phyloP scores from a whole-genome alignment of 2,329 filamentous ascomycete species.

The Penicillium corylophilum region DNA sequence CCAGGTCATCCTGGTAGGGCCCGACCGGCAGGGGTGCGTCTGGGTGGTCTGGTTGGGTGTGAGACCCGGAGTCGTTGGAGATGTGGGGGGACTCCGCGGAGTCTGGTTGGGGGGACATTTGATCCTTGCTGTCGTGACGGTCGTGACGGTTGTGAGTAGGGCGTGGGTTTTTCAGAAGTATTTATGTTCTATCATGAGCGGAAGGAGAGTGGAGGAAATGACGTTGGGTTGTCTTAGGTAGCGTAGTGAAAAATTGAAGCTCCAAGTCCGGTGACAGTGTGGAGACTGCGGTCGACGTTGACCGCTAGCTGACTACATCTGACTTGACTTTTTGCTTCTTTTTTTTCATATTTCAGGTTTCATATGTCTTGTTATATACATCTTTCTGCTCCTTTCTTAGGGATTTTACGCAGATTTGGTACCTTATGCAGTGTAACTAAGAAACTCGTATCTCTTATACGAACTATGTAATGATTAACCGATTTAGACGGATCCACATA shows the following conservation, averaged over 20 bases:
- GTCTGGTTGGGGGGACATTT: neutral
- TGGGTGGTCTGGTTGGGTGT: constrained; percentile 11
- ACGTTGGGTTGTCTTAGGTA: neutral
- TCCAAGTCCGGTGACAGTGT: neutral
- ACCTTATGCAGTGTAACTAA: neutral
- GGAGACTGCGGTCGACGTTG: neutral
- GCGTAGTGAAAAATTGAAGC: neutral
- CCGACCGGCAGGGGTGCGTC: constrained; percentile 18
- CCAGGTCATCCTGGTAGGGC: constrained; percentile 16
- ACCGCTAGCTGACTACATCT: neutral
- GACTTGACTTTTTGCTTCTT: neutral
- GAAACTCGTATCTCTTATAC: neutral
- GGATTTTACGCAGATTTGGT: neutral
- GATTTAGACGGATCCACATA: neutral
- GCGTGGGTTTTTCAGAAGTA: neutral
- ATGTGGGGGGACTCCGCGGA: neutral
- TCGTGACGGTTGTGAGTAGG: neutral
- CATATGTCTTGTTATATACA: neutral
- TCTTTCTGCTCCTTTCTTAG: neutral
- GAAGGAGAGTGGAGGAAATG: neutral
- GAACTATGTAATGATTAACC: neutral
- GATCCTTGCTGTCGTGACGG: neutral
- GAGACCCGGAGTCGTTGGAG: neutral
- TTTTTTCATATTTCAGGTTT: too few species aligned
- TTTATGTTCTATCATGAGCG: neutral